Evolutionary conservation across 805 yeast species (phyloP).

Genomic region (Barnettozyma vustinii): DNA sequence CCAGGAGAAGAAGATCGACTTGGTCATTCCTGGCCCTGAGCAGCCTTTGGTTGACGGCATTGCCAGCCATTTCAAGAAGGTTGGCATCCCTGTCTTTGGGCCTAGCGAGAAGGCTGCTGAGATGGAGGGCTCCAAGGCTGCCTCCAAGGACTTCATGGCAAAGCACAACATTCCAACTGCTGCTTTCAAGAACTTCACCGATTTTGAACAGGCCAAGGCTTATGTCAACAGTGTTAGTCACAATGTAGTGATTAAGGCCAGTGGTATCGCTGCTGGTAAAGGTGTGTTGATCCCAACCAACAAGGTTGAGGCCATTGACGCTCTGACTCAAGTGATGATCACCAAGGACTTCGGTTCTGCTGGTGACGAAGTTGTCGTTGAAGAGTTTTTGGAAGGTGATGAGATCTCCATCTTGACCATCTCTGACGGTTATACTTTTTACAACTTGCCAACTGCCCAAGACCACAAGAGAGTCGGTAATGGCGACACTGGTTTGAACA

Average conservation of each 20-base stretch:
- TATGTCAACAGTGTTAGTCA: constrained; percentile 63
- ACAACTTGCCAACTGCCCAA: constrained; percentile 94
- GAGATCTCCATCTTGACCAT: constrained; percentile 90
- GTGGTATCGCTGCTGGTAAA: constrained; percentile 98
- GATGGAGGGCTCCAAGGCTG: constrained; percentile 96
- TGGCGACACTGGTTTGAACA: constrained; percentile 89
- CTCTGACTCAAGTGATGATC: constrained; percentile 84
- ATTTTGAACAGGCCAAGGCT: constrained; percentile 66
- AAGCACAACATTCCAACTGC: constrained; percentile 94
- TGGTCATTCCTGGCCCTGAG: constrained; percentile 98
- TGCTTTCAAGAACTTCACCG: constrained; percentile 73
- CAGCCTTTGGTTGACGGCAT: constrained; percentile 97
- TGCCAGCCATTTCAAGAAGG: constrained; percentile 59
- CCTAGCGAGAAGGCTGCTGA: constrained; percentile 88
- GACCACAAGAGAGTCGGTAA: constrained; percentile 96
- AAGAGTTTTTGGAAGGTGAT: constrained; percentile 94
- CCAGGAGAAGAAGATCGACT: constrained; percentile 49
- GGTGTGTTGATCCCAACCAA: constrained; percentile 91
- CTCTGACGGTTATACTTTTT: constrained; percentile 88
- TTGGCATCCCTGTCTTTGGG: constrained; percentile 95
- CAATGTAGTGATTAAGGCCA: constrained; percentile 89
- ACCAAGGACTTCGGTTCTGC: constrained; percentile 86
- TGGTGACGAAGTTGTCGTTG: constrained; percentile 92
- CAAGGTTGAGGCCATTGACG: constrained; percentile 78
- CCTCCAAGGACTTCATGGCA: constrained; percentile 90